A percentile compares a stretch with the other conserved stretches of the same genome.
Evolutionary conservation across 805 yeast species (phyloP).

Genomic region (Candida dajiaensis): DNA sequence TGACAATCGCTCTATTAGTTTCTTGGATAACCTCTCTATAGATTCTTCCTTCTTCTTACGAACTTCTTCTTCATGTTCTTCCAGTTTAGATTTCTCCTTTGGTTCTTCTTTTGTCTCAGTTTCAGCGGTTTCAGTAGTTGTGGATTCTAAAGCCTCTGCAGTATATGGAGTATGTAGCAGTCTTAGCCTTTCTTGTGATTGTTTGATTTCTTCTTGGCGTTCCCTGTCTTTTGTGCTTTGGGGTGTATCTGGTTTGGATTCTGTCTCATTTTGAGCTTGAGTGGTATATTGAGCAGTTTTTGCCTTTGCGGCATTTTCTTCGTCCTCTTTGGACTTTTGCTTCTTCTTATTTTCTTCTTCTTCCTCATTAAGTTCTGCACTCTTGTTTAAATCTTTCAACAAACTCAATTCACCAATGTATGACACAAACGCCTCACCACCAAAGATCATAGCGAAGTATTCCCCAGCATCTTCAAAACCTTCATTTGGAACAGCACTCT

Average conservation of each 20-base stretch:
- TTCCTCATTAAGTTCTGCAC: constrained; percentile 44
- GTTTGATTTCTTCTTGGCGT: not conserved
- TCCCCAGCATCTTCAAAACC: constrained; percentile 73
- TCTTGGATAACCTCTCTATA: constrained; percentile 54
- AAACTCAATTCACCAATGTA: constrained; percentile 87
- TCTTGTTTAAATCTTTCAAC: constrained; percentile 66
- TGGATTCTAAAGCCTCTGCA: not conserved
- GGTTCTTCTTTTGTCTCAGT: constrained; percentile 19
- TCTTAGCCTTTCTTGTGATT: constrained; percentile 6
- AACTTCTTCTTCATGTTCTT: constrained; percentile 74
- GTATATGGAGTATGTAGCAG: constrained; percentile 2
- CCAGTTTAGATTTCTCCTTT: constrained; percentile 41
- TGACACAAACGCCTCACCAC: constrained; percentile 83
- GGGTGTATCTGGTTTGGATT: not conserved
- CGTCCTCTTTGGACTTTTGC: constrained; percentile 26
- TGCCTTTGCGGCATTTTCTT: constrained; percentile 12
- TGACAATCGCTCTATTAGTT: constrained; percentile 48
- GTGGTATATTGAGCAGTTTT: not conserved
- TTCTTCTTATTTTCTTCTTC: constrained; percentile 42
- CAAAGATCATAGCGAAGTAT: constrained; percentile 67
- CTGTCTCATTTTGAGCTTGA: not conserved
- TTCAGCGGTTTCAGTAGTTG: not conserved
- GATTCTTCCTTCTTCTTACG: constrained; percentile 58
- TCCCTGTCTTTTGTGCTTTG: not conserved
- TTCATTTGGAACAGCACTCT: constrained; percentile 61